Percentiles rank a stretch among this genome's conserved stretches.
phyloP scores from a whole-genome alignment of 2,329 filamentous ascomycete species.

The Davidsoniella neocaledoniae region DNA sequence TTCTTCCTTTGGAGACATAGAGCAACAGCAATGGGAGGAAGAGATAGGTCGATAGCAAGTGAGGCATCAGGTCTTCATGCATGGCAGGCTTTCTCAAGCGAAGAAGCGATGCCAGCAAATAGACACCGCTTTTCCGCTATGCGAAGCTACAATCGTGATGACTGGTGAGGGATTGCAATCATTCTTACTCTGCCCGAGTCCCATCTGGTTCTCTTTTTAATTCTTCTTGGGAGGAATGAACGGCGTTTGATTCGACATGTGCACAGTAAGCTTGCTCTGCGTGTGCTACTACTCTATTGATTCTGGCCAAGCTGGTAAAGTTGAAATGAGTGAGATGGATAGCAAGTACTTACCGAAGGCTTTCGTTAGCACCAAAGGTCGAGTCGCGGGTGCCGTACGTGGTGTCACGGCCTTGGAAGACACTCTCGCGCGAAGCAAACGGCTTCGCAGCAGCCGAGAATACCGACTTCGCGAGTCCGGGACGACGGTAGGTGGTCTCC shows the following conservation, averaged over 20 bases:
- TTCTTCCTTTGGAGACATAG: too few relatives aligned
- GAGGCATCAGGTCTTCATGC: too few relatives aligned
- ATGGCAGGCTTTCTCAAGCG: background rate
- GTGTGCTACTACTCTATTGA: too few relatives aligned
- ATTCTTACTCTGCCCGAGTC: too few relatives aligned
- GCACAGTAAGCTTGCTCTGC: background rate
- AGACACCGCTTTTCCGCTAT: background rate
- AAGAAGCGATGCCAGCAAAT: background rate
- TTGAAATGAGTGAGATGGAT: background rate
- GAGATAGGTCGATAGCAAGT: too few relatives aligned
- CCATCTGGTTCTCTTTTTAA: too few relatives aligned
- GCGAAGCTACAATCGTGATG: background rate
- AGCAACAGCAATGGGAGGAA: too few relatives aligned
- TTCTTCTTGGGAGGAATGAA: background rate
- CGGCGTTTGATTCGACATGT: background rate
- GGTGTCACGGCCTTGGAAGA: conserved; percentile 2
- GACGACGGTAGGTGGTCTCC: conserved; percentile 10
- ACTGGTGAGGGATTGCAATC: too few relatives aligned
- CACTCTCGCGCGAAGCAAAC: conserved; percentile 2
- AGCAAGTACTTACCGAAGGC: conserved; percentile 8
- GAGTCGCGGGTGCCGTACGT: conserved; percentile 3
- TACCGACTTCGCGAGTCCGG: conserved; percentile 6
- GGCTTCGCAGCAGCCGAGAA: conserved; percentile 3
- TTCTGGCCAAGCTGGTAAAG: background rate
- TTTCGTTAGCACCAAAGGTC: conserved; percentile 8